Evolutionary conservation across 306 rosid genomes (phyloP), one percentile per base, ranked within the genome.

Genomic region (Notholithocarpus densiflorus): DNA sequence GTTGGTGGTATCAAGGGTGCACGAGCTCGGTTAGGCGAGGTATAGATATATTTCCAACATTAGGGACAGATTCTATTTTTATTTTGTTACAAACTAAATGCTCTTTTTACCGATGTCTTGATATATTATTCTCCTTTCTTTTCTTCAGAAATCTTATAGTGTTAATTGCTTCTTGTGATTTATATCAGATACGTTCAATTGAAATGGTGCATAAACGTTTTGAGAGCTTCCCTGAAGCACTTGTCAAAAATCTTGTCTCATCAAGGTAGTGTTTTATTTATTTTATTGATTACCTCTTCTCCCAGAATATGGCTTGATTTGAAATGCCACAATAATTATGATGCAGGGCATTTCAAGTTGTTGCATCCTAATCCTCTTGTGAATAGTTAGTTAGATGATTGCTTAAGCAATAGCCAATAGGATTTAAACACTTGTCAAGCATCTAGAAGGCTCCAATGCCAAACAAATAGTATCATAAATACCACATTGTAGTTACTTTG

Each of bases 201-300:
- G 98, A 93, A 83, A 95, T 95, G 99, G 93, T 95, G 79, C 98
- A 95, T 69, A 95, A 90, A 76, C 99, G 99, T 78, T 95, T 95
- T 82, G 99, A 92, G 86, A 95, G 96, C 88, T 95, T 95, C 77
- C 99, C 99, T 0, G 86, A 84, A 83, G 99, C 98, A 52, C 93
- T 95, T 90, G 96, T 78, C 37, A 80, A 87, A 52, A 92, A 88
- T 68, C 84, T 95, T 71, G 92, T 88, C 81, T 88, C 98, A 75
- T 83, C 90, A 31, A 85, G 97, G 99, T 92, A 18, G 20, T 77
- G 75, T 62, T 66, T 77, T 68, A 21, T 68, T 68, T 8, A 8
- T 40, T 40, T 40, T 40, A 40, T 40, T 0, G 45, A 40, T 40
- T 40, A 8, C 45, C 45, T 8, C 11, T 40, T 8, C 45, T 40